phyloP scores from a whole-genome alignment of 768 basidiomycete species.

The Lepiota brunneoincarnata region DNA sequence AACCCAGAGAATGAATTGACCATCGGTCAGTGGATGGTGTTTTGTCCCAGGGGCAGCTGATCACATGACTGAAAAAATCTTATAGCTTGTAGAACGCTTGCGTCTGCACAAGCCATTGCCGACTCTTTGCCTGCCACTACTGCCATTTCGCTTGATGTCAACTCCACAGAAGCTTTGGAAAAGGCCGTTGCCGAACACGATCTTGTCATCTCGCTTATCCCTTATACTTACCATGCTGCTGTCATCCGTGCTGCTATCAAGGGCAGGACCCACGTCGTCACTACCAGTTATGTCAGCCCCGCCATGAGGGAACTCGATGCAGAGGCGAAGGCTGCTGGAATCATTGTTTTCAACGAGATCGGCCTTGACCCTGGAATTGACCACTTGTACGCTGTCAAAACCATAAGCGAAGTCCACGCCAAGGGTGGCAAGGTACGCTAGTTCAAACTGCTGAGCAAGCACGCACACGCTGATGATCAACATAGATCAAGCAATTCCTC shows the following conservation, averaged over 20 bases:
- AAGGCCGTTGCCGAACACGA: conserved; percentile 81
- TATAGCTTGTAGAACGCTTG: conserved; percentile 84
- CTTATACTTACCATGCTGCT: conserved; percentile 85
- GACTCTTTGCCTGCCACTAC: conserved; percentile 66
- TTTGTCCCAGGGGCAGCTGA: not conserved
- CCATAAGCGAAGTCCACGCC: conserved; percentile 88
- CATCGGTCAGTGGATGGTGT: conserved; percentile 54
- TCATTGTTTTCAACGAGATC: conserved; percentile 96
- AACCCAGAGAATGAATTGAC: conserved; percentile 80
- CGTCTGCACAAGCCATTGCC: conserved; percentile 67
- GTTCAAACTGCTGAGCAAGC: not conserved
- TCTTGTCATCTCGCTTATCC: conserved; percentile 94
- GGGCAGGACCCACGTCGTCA: conserved; percentile 89
- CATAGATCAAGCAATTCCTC: conserved; percentile 82
- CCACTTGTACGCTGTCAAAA: conserved; percentile 92
- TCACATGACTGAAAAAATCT: not conserved
- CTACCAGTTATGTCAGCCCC: conserved; percentile 92
- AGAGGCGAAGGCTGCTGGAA: conserved; percentile 81
- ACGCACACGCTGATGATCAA: conserved; percentile 5
- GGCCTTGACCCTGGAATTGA: conserved; percentile 96
- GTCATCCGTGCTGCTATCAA: conserved; percentile 93
- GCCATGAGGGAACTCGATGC: conserved; percentile 86
- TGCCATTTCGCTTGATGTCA: conserved; percentile 82
- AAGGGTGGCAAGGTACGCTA: conserved; percentile 83
- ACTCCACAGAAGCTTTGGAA: conserved; percentile 67